Evolutionary conservation across 345 rosid species (phyloP).

Genomic region (Psidium friedrichsthalianum): DNA sequence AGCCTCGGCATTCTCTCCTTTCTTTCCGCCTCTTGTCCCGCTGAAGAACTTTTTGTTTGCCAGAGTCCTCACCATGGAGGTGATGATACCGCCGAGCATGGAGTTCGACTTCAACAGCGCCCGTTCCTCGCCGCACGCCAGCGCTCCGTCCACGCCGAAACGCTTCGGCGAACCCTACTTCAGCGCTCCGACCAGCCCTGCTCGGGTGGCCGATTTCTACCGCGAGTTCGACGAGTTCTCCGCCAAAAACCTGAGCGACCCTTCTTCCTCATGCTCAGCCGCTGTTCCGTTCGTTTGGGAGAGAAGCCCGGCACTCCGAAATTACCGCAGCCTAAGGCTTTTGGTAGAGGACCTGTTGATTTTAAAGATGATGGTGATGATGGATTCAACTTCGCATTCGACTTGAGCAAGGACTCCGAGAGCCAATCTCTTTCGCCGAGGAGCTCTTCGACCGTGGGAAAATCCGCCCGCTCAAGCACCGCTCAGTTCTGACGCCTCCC

Average conservation of each 20-base stretch:
- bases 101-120: slow-evolving; percentile 46
- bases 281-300: slow-evolving; percentile 48
- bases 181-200: slow-evolving; percentile 74
- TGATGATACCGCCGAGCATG: slow-evolving; percentile 30
- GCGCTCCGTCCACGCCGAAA: slow-evolving; percentile 60
- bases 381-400: slow-evolving; percentile 35
- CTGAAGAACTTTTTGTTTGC: neutral
- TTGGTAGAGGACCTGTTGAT: neutral
- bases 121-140: slow-evolving; percentile 19
- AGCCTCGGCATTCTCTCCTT: neutral
- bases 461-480: slow-evolving; percentile 54
- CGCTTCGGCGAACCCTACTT: slow-evolving; percentile 44
- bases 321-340: neutral
- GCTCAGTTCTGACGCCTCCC: neutral
- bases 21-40: neutral
- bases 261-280: neutral
- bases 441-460: slow-evolving; percentile 71
- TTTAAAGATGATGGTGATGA: neutral
- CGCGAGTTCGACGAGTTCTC: slow-evolving; percentile 24
- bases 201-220: slow-evolving; percentile 45
- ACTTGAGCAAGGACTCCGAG: slow-evolving; percentile 19
- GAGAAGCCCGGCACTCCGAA: slow-evolving; percentile 58
- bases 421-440: slow-evolving; percentile 44
- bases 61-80: slow-evolving; percentile 22
- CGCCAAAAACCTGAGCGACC: neutral